Base-by-base conservation (phyloP, 1,284 basidiomycete genomes). In the Taiwanofungus camphoratus region DNA sequence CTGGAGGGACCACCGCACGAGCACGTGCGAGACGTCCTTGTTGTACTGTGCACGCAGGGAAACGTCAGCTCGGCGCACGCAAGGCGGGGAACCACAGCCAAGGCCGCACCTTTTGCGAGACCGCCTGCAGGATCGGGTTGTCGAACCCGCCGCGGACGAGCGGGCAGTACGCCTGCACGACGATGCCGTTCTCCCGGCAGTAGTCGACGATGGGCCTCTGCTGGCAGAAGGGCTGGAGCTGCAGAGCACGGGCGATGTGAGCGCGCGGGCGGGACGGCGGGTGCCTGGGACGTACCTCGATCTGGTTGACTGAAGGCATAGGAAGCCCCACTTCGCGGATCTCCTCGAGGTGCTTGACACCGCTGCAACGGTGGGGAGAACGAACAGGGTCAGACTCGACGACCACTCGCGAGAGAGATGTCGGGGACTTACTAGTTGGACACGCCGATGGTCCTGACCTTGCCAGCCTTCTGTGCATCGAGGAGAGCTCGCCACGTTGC, bases 211-310 rank as follows among this genome's bases (percentile, higher is more conserved):
- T 89, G 12, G 79, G 73, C 37, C 69, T 69, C 50, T 91, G 88
- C 58, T 92, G 89, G 64, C 87, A 92, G 53, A 86, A 79, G 0
- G 91, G 89, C 55, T 92, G 89, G 3, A 92, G 69, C 78, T 89
- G 54, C 31, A 9, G 19, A n/a, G 24, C 24, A 36, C 20, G 35
- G 30, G 23, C 19, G 8, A 32, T 3, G 15, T 34, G 13, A 18
- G 19, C n/a, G 16, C 29, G 16, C 19, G 16, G 15, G 4, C 19
- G 7, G 19, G 29, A 7, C 9, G 16, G 21, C 20, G 6, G 11
- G 12, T 13, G 16, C 5, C 15, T 20, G 15, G 7, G 13, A 23
- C 21, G 27, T 18, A 77, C 82, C 69, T 92, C 84, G 42, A 93
- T 79, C 58, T 93, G 90, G 61, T 92, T 91, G 36, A 92, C 77